Conservation (phyloP, 2,329 filamentous ascomycete species). For the Truncatella angustata region DNA sequence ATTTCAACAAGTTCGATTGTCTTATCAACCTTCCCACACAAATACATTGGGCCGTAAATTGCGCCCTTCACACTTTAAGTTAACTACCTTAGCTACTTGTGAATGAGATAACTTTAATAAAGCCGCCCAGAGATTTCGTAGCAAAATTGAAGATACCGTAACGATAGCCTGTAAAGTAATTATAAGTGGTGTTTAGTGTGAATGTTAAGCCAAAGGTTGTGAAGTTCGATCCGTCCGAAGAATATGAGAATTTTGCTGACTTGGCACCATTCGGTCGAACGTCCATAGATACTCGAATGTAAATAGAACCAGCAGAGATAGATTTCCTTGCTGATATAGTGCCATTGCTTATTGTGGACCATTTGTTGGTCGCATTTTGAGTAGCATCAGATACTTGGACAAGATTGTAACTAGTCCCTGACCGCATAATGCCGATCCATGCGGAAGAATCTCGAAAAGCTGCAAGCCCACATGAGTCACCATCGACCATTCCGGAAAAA, state of each 20-base stretch:
- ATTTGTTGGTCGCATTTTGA: not conserved
- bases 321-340: constrained; percentile 20
- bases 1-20: too few species aligned
- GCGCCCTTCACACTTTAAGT: too few species aligned
- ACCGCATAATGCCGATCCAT: constrained; percentile 47
- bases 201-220: constrained; percentile 27
- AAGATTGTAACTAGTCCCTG: constrained; percentile 20
- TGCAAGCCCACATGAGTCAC: constrained; percentile 48
- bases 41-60: too few species aligned
- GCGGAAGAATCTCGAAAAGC: constrained; percentile 49
- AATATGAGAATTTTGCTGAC: constrained; percentile 34
- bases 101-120: too few species aligned
- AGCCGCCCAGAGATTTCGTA: constrained; percentile 38
- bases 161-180: constrained; percentile 43
- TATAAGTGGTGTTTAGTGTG: constrained; percentile 36
- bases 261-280: constrained; percentile 19
- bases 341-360: constrained; percentile 22
- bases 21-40: too few species aligned
- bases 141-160: constrained; percentile 48
- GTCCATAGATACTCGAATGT: constrained; percentile 33
- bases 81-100: too few species aligned
- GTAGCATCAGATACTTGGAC: constrained; percentile 35
- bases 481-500: constrained; percentile 42
- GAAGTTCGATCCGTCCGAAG: constrained; percentile 36
- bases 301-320: constrained; percentile 28